phyloP scores from a whole-genome alignment of 208 protist genomes.

The Phytomonas francai region DNA sequence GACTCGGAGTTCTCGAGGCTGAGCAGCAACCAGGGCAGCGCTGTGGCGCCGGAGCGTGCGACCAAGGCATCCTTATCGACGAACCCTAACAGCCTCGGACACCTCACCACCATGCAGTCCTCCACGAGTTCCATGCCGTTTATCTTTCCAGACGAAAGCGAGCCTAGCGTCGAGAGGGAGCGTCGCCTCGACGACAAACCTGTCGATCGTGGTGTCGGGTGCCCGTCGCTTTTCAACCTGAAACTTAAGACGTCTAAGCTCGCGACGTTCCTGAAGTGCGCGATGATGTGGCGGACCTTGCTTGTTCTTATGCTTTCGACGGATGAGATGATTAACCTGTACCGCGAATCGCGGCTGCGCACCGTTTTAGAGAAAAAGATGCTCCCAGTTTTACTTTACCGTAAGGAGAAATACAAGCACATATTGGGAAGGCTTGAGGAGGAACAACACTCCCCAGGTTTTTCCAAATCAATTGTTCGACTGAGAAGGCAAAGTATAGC shows the following conservation, averaged over 20 bases:
- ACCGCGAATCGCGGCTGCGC: constrained; percentile 45
- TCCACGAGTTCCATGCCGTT: constrained; percentile 7
- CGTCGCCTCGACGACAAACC: not conserved
- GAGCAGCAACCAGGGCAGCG: not conserved
- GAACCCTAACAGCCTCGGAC: not conserved
- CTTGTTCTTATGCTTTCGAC: constrained; percentile 33
- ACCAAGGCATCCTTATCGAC: not conserved
- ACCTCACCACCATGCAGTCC: not conserved
- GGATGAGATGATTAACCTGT: constrained; percentile 27
- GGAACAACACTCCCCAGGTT: not conserved
- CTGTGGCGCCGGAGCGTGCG: not conserved
- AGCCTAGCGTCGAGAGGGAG: not conserved
- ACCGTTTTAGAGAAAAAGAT: constrained; percentile 45
- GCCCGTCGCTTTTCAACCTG: constrained; percentile 1
- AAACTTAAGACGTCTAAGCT: constrained; percentile 30
- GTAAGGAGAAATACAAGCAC: constrained; percentile 32
- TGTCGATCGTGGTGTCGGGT: not conserved
- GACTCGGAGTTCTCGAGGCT: not conserved
- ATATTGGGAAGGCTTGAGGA: constrained; percentile 18
- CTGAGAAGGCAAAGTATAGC: not conserved
- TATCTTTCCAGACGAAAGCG: constrained; percentile 7
- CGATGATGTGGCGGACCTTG: constrained; percentile 68
- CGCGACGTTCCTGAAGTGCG: constrained; percentile 60
- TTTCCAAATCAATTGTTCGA: not conserved
- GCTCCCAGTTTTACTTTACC: constrained; percentile 52